A percentile compares a stretch with the other conserved stretches of the same genome.
These are phyloP conservation scores for Annona cherimola DNA, from an alignment of 164 flowering plant species.

Conservation along the genomic window DNA sequence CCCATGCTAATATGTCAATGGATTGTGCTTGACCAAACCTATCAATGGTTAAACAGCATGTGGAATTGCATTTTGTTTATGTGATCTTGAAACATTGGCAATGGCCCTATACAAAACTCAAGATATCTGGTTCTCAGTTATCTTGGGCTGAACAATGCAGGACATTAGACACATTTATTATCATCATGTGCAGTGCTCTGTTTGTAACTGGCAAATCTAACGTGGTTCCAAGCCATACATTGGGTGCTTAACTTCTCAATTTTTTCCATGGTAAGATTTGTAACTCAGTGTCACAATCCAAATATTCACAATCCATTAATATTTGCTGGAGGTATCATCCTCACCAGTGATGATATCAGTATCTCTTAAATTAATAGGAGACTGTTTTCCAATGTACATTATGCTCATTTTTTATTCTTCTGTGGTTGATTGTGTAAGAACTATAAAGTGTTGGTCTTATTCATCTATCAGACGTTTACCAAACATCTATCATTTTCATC, in stretches of 20 bases:
- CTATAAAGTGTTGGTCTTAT: neutral
- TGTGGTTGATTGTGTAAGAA: neutral
- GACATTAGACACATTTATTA: too few relatives aligned
- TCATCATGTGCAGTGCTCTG: neutral
- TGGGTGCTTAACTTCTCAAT: neutral
- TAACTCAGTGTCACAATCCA: neutral
- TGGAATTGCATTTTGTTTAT: too few relatives aligned
- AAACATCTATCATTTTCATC: neutral
- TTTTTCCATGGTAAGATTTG: neutral
- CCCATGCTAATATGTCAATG: too few relatives aligned
- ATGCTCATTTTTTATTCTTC: neutral
- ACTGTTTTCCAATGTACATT: neutral
- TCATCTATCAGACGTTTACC: neutral
- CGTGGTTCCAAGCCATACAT: neutral
- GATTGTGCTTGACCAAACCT: too few relatives aligned
- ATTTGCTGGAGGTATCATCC: neutral
- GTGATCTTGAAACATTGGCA: too few relatives aligned
- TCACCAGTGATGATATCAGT: neutral
- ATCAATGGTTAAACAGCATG: too few relatives aligned
- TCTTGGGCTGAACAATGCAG: too few relatives aligned
- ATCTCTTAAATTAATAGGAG: neutral
- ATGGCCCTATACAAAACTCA: too few relatives aligned
- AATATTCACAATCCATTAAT: neutral
- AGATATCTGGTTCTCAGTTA: too few relatives aligned
- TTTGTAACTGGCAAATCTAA: neutral